Conservation (phyloP, 805 yeast species). For the Pichia sporocuriosa region DNA sequence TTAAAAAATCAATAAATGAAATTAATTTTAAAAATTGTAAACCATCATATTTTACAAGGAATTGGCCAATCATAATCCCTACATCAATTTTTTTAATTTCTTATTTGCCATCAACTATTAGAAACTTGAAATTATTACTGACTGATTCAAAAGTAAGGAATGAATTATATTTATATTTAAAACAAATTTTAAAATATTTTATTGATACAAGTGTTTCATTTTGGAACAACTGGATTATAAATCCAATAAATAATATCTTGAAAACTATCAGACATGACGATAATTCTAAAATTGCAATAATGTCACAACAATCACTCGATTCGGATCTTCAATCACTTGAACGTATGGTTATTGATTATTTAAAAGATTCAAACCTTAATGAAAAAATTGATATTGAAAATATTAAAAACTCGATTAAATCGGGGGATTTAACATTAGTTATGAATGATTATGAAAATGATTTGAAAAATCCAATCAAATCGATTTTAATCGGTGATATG, state of each 20-base stretch:
- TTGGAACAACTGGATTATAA: constrained; percentile 74
- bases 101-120: constrained; percentile 40
- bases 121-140: constrained; percentile 39
- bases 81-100: constrained; percentile 20
- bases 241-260: constrained; percentile 66
- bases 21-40: background rate
- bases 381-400: constrained; percentile 15
- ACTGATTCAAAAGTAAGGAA: constrained; percentile 45
- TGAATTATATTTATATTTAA: constrained; percentile 28
- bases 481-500: constrained; percentile 60
- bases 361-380: constrained; percentile 30
- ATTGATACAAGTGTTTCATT: constrained; percentile 62
- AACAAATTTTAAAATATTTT: constrained; percentile 54
- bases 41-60: constrained; percentile 13
- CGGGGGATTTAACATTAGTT: constrained; percentile 75
- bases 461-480: constrained; percentile 59
- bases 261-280: constrained; percentile 83
- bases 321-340: constrained; percentile 77
- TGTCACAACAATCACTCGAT: constrained; percentile 69
- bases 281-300: constrained; percentile 61
- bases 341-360: constrained; percentile 79
- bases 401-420: constrained; percentile 44
- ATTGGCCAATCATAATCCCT: constrained; percentile 10
- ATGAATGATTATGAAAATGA: constrained; percentile 78
- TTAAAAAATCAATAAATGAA: background rate